A percentile compares a stretch with the other conserved stretches of the same genome.
These are phyloP conservation scores for Mycena rosella DNA, from an alignment of 768 basidiomycete species.

Conservation along the genomic window DNA sequence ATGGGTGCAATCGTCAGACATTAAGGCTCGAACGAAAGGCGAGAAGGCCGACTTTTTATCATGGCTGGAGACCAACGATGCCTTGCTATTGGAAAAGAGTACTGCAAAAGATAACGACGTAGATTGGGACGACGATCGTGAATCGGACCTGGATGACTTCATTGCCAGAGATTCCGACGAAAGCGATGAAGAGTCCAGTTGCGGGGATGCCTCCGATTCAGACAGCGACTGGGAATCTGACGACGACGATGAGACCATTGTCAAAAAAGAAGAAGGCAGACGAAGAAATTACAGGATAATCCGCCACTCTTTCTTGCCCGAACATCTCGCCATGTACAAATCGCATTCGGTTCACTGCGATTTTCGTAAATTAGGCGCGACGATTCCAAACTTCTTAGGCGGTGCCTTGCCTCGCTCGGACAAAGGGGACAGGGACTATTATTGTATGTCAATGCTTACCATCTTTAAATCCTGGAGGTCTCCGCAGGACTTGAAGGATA, in stretches of 20 bases:
- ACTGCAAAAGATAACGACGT: no score
- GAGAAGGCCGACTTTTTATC: neutral
- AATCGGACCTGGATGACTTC: neutral
- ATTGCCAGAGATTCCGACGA: neutral
- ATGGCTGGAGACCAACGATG: no score
- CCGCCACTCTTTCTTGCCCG: neutral
- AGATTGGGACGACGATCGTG: no score
- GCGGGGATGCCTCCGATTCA: neutral
- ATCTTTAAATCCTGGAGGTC: constrained; percentile 45
- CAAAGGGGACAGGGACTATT: constrained; percentile 47
- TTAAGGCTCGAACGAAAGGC: neutral
- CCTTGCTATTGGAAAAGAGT: no score
- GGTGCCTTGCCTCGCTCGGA: constrained; percentile 42
- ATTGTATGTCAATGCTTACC: constrained; percentile 42
- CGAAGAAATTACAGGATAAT: neutral
- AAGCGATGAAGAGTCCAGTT: neutral
- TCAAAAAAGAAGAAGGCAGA: neutral
- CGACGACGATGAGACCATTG: neutral
- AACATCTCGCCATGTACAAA: neutral
- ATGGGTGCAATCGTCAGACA: constrained; percentile 32
- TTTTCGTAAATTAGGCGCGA: neutral
- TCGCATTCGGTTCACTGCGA: constrained; percentile 17
- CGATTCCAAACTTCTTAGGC: constrained; percentile 46
- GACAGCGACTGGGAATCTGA: constrained; percentile 2
- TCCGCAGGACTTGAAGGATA: constrained; percentile 37